phyloP scores from a whole-genome alignment of 2,329 filamentous ascomycete genomes.

The Arthrobotrys pseudoclavata region DNA sequence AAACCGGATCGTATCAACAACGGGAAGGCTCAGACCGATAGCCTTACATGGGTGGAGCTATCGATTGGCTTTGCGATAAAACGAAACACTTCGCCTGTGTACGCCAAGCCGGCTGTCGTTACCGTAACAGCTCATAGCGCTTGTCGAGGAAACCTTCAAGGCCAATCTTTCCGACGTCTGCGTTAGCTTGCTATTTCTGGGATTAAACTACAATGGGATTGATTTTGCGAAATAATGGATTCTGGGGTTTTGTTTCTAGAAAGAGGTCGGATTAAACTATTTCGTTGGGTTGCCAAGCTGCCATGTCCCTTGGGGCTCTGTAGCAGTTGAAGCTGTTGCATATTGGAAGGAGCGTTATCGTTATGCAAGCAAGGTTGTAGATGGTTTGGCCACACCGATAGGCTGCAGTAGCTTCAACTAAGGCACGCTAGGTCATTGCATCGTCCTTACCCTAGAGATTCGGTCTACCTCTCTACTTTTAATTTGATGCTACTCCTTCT shows the following conservation, averaged over 20 bases:
- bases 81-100: constrained; percentile 31
- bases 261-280: background rate
- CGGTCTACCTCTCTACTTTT: constrained; percentile 12
- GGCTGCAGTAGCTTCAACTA: background rate
- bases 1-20: constrained; percentile 15
- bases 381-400: background rate
- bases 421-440: too few species aligned
- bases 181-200: constrained; percentile 2
- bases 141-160: background rate
- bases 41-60: background rate
- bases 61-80: constrained; percentile 25
- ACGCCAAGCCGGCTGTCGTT: constrained; percentile 44
- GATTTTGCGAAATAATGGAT: background rate
- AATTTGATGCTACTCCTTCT: constrained; percentile 7
- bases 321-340: background rate
- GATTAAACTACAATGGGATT: constrained; percentile 13
- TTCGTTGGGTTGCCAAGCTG: background rate
- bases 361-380: background rate
- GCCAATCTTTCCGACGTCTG: constrained; percentile 11
- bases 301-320: background rate
- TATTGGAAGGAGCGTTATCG: background rate
- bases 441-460: constrained; percentile 6
- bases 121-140: constrained; percentile 4
- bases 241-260: constrained; percentile 9
- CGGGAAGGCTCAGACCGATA: constrained; percentile 24